Conservation (phyloP, 495 filamentous ascomycete genomes). For the Lineolata rhizophorae region DNA sequence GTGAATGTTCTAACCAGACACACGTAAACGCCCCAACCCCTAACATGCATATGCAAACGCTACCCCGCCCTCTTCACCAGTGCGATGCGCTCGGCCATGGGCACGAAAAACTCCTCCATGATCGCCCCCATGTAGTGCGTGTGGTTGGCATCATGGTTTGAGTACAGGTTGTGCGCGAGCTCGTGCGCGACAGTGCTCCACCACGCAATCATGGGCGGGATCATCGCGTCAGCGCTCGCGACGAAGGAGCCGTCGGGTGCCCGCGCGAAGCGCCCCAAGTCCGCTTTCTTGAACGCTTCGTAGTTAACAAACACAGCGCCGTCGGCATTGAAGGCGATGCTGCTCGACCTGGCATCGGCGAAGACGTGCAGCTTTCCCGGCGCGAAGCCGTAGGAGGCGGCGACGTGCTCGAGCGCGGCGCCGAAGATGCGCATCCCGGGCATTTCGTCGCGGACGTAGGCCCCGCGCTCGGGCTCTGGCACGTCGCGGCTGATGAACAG, state of each 20-base stretch:
- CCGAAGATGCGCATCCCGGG: slow-evolving; percentile 54
- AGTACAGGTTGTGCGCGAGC: slow-evolving; percentile 78
- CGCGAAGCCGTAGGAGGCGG: slow-evolving; percentile 32
- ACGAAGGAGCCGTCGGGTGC: slow-evolving; percentile 2
- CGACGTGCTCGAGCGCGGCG: slow-evolving; percentile 39
- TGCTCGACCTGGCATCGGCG: slow-evolving; percentile 53
- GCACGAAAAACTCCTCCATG: no score
- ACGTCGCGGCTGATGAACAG: slow-evolving; percentile 53
- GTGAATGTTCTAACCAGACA: no score
- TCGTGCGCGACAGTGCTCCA: slow-evolving; percentile 84
- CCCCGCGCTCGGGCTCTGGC: neutral
- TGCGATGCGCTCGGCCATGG: no score
- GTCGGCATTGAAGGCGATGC: slow-evolving; percentile 79
- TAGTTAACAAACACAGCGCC: slow-evolving; percentile 89
- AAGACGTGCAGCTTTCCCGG: slow-evolving; percentile 85
- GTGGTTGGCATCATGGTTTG: slow-evolving; percentile 58
- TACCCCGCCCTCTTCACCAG: no score
- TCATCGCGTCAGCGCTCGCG: slow-evolving; percentile 12
- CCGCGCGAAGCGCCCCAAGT: slow-evolving; percentile 24
- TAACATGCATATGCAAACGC: no score
- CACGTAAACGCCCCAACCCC: no score
- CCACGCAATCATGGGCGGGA: slow-evolving; percentile 67
- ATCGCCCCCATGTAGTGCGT: no score
- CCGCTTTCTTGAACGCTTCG: slow-evolving; percentile 63
- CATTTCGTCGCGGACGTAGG: slow-evolving; percentile 20